Evolutionary conservation across 2,329 filamentous ascomycete species (phyloP), one percentile per base, ranked within the genome.

Genomic region (Knufia petricola): DNA sequence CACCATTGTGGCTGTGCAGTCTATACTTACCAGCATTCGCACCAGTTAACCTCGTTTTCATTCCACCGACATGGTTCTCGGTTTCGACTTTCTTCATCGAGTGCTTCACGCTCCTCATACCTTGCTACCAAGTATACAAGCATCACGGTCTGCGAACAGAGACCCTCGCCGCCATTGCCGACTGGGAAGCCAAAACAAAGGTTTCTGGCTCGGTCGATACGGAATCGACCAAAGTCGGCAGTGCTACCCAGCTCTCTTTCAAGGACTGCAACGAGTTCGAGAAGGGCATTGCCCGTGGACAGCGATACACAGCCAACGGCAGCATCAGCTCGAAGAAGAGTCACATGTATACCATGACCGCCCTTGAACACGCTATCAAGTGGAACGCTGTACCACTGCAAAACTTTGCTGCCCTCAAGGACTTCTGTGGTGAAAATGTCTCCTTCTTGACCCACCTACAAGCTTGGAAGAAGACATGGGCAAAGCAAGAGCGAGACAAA

Each of bases 361-460:
- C 78, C 0, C 69, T 83, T 2, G 78, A 83, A 53, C 67, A 75
- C 48, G 74, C 76, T 1, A 64, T 84, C 0, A 65, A 69, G 47
- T 69, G 72, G 37, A 78, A 81, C 58, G 72, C 76, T 0, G 66
- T 70, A 9, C 72, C 75, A 0, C 68, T 84, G 0, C 75, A 80
- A 46, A 64, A 76, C 38, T 84, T 81, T 59, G 79, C 79, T 0
- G 78, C 78, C 0, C 68, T 74, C 6, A 71, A 74, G 23, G 79
- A 83, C 56, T 82, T 83, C 59, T 82, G 78, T 0, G 79, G 77
- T 10, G 80, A 84, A 60, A 84, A 84, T 58, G 77, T 83, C 50
- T 71, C 78, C 37, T 83, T 83, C 58, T 61, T 83, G n/a, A 73
- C 71, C 10, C 66, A 70, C 32, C 74, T 81, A 10, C 66, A 69